A percentile compares a stretch with the other conserved stretches of the same genome.
Conservation (phyloP, 2,329 filamentous ascomycete species). For the Rhytidhysteron rufulum region DNA sequence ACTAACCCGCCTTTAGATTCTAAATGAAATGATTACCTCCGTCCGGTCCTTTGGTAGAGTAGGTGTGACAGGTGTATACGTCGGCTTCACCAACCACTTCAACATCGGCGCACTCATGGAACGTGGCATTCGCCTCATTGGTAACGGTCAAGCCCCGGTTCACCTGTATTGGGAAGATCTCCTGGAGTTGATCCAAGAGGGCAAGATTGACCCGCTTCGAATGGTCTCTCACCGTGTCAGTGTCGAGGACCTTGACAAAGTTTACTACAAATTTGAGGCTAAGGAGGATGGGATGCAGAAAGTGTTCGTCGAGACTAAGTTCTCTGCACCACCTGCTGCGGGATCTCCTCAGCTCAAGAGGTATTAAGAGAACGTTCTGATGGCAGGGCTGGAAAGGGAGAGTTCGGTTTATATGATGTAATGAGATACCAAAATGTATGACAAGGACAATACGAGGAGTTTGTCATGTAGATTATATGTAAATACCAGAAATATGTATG, state of each 20-base stretch:
- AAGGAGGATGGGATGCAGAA: conserved; percentile 74
- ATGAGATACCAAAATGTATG: too few species aligned
- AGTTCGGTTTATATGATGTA: too few species aligned
- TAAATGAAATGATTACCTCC: conserved; percentile 77
- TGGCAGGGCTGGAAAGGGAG: not conserved
- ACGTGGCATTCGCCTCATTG: conserved; percentile 74
- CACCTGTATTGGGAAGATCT: conserved; percentile 81
- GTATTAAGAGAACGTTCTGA: conserved; percentile 17
- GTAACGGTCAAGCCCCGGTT: conserved; percentile 67
- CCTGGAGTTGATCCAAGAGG: conserved; percentile 62
- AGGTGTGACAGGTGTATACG: conserved; percentile 71
- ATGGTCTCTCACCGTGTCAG: conserved; percentile 76
- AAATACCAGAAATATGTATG: too few species aligned
- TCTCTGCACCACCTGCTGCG: conserved; percentile 48
- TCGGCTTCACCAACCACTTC: conserved; percentile 71
- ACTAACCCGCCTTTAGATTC: conserved; percentile 72
- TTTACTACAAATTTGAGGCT: conserved; percentile 65
- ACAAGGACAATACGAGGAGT: too few species aligned
- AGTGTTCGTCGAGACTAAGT: conserved; percentile 63
- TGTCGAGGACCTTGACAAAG: conserved; percentile 48
- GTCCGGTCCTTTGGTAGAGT: conserved; percentile 69
- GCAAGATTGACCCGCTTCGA: conserved; percentile 68
- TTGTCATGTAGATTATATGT: too few species aligned
- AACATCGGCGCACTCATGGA: conserved; percentile 83
- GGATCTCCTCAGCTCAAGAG: conserved; percentile 52